Conservation (phyloP, 2,329 filamentous ascomycete species). For the Fusarium haematococcum region DNA sequence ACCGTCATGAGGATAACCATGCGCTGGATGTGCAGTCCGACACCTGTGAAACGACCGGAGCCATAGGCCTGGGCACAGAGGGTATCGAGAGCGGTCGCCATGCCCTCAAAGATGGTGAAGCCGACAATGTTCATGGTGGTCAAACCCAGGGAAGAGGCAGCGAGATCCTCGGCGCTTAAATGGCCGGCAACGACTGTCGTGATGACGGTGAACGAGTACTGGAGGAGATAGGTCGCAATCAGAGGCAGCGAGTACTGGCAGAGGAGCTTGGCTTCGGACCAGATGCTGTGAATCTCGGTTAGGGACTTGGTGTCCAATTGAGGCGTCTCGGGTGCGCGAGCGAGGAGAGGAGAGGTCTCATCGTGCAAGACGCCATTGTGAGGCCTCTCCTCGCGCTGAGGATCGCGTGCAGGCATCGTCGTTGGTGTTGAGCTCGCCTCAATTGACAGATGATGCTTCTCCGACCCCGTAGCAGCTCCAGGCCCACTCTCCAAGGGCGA, state of each 20-base stretch:
- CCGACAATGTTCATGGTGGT: conserved; percentile 69
- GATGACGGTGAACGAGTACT: conserved; percentile 65
- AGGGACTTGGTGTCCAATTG: conserved; percentile 6
- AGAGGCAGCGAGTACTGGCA: conserved; percentile 56
- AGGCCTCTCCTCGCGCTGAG: conserved; percentile 13
- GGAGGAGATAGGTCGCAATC: conserved; percentile 64
- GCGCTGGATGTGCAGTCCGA: conserved; percentile 66
- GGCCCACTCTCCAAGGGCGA: conserved; percentile 20
- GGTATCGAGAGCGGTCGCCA: conserved; percentile 46
- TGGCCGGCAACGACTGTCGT: conserved; percentile 66
- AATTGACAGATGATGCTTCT: neutral
- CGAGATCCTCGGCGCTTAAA: conserved; percentile 64
- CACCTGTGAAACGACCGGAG: conserved; percentile 58
- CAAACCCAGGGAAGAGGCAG: conserved; percentile 63
- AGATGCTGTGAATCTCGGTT: conserved; percentile 16
- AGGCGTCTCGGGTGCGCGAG: conserved; percentile 12
- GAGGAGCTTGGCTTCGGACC: conserved; percentile 33
- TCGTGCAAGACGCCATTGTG: conserved; percentile 26
- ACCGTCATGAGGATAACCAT: conserved; percentile 64
- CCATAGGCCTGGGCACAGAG: conserved; percentile 44
- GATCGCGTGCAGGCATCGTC: conserved; percentile 22
- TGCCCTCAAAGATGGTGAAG: conserved; percentile 54
- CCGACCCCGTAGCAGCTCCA: neutral
- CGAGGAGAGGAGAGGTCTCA: conserved; percentile 32
- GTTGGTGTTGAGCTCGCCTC: neutral